Percentiles rank a stretch among this genome's conserved stretches.
Conservation (phyloP, 75 land plant species). For the Chamaecyparis obtusa region DNA sequence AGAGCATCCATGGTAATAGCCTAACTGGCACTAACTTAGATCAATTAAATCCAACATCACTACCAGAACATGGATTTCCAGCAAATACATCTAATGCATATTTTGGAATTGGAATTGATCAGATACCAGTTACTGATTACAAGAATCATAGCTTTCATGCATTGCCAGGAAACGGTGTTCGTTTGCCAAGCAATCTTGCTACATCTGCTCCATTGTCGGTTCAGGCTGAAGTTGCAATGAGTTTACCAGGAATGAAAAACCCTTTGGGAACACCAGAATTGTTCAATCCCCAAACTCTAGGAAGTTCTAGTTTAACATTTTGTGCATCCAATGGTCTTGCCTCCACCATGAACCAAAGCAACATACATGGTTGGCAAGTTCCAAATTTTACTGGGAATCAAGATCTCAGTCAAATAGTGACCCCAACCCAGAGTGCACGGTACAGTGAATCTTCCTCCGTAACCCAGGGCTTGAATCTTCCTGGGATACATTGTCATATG, state of each 20-base stretch:
- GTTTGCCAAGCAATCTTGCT: background rate
- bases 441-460: background rate
- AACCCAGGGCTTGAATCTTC: constrained; percentile 6
- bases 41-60: constrained; percentile 2
- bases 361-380: background rate
- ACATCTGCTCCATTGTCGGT: constrained; percentile 7
- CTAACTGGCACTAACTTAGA: constrained; percentile 1
- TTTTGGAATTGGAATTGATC: background rate
- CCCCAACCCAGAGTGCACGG: background rate
- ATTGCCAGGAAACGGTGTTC: background rate
- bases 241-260: constrained; percentile 1
- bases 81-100: background rate
- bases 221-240: background rate
- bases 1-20: constrained; percentile 1
- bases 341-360: background rate
- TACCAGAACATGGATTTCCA: background rate
- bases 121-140: background rate
- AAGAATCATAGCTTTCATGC: background rate
- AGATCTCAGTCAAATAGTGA: background rate
- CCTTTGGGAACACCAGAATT: background rate
- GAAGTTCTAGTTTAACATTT: background rate
- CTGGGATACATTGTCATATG: background rate
- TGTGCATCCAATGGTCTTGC: background rate
- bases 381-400: constrained; percentile 5
- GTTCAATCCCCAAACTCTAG: background rate